phyloP scores from a whole-genome alignment of 2,329 filamentous ascomycete species.

The Aquanectria penicillioides region DNA sequence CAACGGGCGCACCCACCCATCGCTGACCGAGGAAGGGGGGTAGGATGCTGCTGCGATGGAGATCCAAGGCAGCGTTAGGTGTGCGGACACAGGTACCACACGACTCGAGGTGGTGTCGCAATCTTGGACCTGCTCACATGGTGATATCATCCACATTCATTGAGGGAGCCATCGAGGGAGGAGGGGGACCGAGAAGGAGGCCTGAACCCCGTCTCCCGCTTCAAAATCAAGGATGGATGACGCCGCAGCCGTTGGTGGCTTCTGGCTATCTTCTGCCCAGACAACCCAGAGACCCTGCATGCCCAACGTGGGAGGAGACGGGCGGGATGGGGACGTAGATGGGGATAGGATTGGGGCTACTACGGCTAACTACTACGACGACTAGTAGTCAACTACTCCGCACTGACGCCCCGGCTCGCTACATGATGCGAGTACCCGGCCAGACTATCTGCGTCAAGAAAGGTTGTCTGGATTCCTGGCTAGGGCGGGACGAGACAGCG shows the following conservation, averaged over 20 bases:
- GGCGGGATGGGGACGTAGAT: too few relatives aligned
- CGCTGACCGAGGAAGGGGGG: conserved; percentile 8
- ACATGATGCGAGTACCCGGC: conserved; percentile 1
- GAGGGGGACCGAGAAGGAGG: neutral
- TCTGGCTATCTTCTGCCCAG: conserved; percentile 16
- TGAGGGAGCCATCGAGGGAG: conserved; percentile 9
- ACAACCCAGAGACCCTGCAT: conserved; percentile 27
- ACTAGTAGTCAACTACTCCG: too few relatives aligned
- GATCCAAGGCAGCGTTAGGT: neutral
- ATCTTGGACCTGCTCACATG: conserved; percentile 6
- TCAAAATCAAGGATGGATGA: conserved; percentile 13
- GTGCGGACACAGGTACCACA: neutral
- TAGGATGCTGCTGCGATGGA: neutral
- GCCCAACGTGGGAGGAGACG: conserved; percentile 29
- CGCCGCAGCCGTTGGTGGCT: conserved; percentile 17
- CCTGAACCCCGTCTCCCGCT: conserved; percentile 12
- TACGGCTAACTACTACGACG: too few relatives aligned
- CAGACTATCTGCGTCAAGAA: conserved; percentile 2
- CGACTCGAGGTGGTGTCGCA: conserved; percentile 9
- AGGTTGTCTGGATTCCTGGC: neutral
- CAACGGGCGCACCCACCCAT: conserved; percentile 8
- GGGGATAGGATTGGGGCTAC: too few relatives aligned
- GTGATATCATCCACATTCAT: conserved; percentile 11
- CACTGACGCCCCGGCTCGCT: neutral
- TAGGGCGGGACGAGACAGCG: neutral